Percentiles rank a stretch among this genome's conserved stretches.
Evolutionary conservation across 768 basidiomycete species (phyloP).

Genomic region (Russula griseocarnosa): DNA sequence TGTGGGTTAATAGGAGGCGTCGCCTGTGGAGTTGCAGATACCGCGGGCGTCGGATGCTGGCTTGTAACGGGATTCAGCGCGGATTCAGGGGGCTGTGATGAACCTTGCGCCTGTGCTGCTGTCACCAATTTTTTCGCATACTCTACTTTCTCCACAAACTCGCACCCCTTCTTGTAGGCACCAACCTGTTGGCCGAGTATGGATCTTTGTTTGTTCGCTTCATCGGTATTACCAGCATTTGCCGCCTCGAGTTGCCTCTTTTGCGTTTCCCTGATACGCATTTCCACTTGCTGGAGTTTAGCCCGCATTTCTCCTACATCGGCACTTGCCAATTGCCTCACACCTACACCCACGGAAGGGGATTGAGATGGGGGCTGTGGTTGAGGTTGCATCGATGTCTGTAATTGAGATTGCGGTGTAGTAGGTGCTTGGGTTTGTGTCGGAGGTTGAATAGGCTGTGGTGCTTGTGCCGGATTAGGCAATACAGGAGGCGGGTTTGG

Average conservation of each 20-base stretch:
- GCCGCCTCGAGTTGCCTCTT: neutral
- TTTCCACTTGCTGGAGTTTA: conserved; percentile 20
- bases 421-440: conserved; percentile 1
- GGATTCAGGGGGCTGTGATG: conserved; percentile 12
- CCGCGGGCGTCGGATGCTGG: conserved; percentile 12
- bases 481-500: neutral
- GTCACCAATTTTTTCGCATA: conserved; percentile 4
- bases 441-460: conserved; percentile 9
- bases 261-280: conserved; percentile 6
- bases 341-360: neutral
- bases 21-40: conserved; percentile 13
- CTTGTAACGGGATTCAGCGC: neutral
- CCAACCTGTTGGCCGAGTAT: neutral
- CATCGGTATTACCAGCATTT: conserved; percentile 16
- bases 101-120: conserved; percentile 15
- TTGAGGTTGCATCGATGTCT: conserved; percentile 2
- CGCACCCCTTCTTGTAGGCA: conserved; percentile 6
- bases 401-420: conserved; percentile 3
- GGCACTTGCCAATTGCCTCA: conserved; percentile 12
- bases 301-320: conserved; percentile 5
- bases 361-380: conserved; percentile 2
- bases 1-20: conserved; percentile 10
- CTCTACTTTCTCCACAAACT: conserved; percentile 2
- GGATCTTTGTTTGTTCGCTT: neutral
- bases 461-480: conserved; percentile 12